These are phyloP conservation scores for Thelephora terrestris DNA, from an alignment of 1,284 basidiomycete species.

Conservation along the genomic window DNA sequence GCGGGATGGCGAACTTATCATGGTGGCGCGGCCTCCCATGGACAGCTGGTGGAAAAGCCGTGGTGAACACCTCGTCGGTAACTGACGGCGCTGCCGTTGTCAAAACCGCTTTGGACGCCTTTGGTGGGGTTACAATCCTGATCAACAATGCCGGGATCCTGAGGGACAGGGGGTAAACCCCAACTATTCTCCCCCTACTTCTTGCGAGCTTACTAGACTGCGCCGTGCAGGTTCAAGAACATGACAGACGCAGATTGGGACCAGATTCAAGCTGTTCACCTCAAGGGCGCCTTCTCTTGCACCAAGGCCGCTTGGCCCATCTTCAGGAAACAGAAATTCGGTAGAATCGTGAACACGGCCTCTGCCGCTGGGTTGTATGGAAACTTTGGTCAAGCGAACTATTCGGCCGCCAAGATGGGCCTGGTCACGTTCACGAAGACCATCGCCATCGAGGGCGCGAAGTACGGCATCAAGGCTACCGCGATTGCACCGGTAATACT, in stretches of 20 bases:
- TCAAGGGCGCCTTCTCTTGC: slow-evolving; percentile 94
- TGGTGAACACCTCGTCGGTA: slow-evolving; percentile 83
- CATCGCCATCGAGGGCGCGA: slow-evolving; percentile 82
- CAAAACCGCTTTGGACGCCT: slow-evolving; percentile 79
- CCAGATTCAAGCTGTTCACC: slow-evolving; percentile 79
- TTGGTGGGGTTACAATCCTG: slow-evolving; percentile 74
- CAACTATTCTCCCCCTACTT: neutral
- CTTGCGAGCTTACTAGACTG: neutral
- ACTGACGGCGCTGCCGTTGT: slow-evolving; percentile 85
- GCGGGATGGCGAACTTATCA: neutral
- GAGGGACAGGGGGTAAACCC: slow-evolving; percentile 62
- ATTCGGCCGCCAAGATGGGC: slow-evolving; percentile 85
- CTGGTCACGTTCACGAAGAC: slow-evolving; percentile 89
- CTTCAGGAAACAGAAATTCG: slow-evolving; percentile 93
- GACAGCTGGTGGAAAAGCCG: slow-evolving; percentile 78
- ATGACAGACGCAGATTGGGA: slow-evolving; percentile 90
- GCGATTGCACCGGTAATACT: slow-evolving; percentile 74
- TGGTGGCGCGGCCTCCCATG: neutral
- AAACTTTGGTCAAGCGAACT: slow-evolving; percentile 98
- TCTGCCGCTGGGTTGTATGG: slow-evolving; percentile 83
- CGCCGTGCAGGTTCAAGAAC: slow-evolving; percentile 66
- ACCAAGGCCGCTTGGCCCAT: slow-evolving; percentile 95
- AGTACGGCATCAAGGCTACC: slow-evolving; percentile 87
- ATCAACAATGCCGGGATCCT: slow-evolving; percentile 98
- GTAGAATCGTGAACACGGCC: slow-evolving; percentile 87